These are phyloP conservation scores for Talaromyces piceae DNA, from an alignment of 2,329 filamentous ascomycete genomes.

Conservation along the genomic window DNA sequence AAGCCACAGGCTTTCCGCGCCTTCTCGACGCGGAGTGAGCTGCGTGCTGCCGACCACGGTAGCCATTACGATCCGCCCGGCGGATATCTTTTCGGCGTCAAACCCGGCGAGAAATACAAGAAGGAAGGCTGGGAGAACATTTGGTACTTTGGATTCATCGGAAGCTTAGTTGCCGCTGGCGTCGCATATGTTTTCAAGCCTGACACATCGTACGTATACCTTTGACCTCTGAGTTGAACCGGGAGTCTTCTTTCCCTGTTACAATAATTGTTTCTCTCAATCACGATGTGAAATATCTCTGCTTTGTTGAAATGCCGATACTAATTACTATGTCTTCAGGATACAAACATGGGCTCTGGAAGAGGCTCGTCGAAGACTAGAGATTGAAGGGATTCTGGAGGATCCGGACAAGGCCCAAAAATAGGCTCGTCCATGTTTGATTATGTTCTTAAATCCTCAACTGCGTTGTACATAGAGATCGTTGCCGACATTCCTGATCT, in stretches of 20 bases:
- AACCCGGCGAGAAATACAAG: slow-evolving; percentile 90
- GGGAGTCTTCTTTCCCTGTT: too few relatives aligned
- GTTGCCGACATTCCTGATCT: slow-evolving; percentile 24
- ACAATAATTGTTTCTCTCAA: too few relatives aligned
- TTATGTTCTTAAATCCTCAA: slow-evolving; percentile 17
- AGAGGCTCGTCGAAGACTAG: slow-evolving; percentile 89
- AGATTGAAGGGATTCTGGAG: slow-evolving; percentile 86
- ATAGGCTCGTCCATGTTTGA: slow-evolving; percentile 31
- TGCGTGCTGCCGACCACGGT: slow-evolving; percentile 50
- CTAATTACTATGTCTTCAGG: slow-evolving; percentile 42
- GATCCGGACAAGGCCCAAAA: slow-evolving; percentile 59
- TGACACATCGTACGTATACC: slow-evolving; percentile 81
- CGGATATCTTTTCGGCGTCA: slow-evolving; percentile 90
- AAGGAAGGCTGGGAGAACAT: slow-evolving; percentile 93
- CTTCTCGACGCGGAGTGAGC: slow-evolving; percentile 35
- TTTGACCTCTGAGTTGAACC: too few relatives aligned
- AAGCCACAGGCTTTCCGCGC: slow-evolving; percentile 27
- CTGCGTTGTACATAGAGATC: slow-evolving; percentile 38
- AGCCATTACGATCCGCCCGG: slow-evolving; percentile 80
- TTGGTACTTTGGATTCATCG: slow-evolving; percentile 78
- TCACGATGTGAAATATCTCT: neutral
- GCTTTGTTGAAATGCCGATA: neutral
- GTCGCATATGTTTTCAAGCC: slow-evolving; percentile 94
- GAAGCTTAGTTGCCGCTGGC: slow-evolving; percentile 63
- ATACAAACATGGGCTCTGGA: slow-evolving; percentile 99